Conservation (phyloP, 345 rosid genomes). For the Bruguiera sexangula region DNA sequence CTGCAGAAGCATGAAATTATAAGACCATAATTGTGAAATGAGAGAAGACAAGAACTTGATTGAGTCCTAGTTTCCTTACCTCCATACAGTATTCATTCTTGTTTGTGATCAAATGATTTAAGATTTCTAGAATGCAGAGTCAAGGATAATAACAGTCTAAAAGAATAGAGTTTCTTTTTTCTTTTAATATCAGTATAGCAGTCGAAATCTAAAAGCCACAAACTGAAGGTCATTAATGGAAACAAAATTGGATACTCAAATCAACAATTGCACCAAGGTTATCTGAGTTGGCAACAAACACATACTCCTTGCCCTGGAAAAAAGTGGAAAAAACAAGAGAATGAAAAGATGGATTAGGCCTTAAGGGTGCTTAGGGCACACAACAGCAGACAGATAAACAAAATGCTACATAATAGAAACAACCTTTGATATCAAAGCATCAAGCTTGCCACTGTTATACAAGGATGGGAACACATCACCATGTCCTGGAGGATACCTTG, state of each 20-base stretch:
- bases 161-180: slow-evolving; percentile 11
- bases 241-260: slow-evolving; percentile 74
- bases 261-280: slow-evolving; percentile 94
- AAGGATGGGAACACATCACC: slow-evolving; percentile 92
- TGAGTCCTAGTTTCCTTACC: slow-evolving; percentile 33
- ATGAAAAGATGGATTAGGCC: not conserved
- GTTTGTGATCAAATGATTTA: slow-evolving; percentile 47
- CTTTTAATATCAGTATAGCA: not conserved
- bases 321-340: slow-evolving; percentile 1
- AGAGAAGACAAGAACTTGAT: slow-evolving; percentile 9
- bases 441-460: slow-evolving; percentile 91
- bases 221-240: slow-evolving; percentile 8
- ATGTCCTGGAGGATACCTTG: slow-evolving; percentile 99
- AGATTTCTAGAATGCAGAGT: slow-evolving; percentile 42
- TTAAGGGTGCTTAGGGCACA: not conserved
- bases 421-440: slow-evolving; percentile 76
- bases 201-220: not conserved
- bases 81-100: slow-evolving; percentile 53
- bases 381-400: not conserved
- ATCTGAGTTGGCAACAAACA: slow-evolving; percentile 89
- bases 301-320: slow-evolving; percentile 88
- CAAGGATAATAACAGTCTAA: slow-evolving; percentile 32
- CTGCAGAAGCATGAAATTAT: slow-evolving; percentile 28
- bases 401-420: slow-evolving; percentile 6
- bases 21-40: not conserved